Percentiles rank a stretch among this genome's conserved stretches.
Conservation (phyloP, 2,329 filamentous ascomycete species). For the Xylaria digitata region DNA sequence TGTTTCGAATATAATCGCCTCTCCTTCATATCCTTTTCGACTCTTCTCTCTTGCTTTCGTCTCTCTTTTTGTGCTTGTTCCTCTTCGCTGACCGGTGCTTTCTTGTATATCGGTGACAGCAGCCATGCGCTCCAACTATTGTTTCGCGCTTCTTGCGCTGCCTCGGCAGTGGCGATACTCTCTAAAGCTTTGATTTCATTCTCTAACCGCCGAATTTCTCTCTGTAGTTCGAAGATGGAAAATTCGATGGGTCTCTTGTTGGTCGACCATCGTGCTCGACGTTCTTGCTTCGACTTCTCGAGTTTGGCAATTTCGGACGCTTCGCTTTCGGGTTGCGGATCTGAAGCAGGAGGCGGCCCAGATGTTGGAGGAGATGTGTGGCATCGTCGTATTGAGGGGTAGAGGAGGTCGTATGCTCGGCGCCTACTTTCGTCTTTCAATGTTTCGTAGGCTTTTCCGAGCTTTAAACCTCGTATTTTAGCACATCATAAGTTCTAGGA, state of each 20-base stretch:
- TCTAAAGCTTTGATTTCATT: constrained; percentile 1
- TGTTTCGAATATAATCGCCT: constrained; percentile 8
- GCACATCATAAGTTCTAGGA: background rate
- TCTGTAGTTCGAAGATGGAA: constrained; percentile 8
- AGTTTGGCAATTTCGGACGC: constrained; percentile 1
- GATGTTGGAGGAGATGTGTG: constrained; percentile 1
- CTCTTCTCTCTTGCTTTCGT: constrained; percentile 14
- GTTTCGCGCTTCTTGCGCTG: constrained; percentile 7
- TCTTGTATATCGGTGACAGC: constrained; percentile 21
- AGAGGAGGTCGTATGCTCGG: constrained; percentile 25
- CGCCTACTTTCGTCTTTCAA: constrained; percentile 26
- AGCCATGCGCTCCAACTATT: constrained; percentile 16
- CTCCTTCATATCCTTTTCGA: constrained; percentile 23
- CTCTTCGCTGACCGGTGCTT: constrained; percentile 9
- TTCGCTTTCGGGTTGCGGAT: constrained; percentile 5
- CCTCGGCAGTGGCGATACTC: background rate
- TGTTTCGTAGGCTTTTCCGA: constrained; percentile 27
- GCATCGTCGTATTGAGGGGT: constrained; percentile 15
- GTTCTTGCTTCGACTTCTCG: constrained; percentile 3
- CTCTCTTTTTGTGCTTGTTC: constrained; percentile 12
- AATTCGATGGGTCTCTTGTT: constrained; percentile 5
- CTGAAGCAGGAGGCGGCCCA: background rate
- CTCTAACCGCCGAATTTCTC: constrained; percentile 7
- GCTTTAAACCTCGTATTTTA: background rate
- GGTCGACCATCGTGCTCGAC: background rate